These are phyloP conservation scores for Teratosphaeriaceae sp. DNA, from an alignment of 2,329 filamentous ascomycete genomes.

Conservation along the genomic window DNA sequence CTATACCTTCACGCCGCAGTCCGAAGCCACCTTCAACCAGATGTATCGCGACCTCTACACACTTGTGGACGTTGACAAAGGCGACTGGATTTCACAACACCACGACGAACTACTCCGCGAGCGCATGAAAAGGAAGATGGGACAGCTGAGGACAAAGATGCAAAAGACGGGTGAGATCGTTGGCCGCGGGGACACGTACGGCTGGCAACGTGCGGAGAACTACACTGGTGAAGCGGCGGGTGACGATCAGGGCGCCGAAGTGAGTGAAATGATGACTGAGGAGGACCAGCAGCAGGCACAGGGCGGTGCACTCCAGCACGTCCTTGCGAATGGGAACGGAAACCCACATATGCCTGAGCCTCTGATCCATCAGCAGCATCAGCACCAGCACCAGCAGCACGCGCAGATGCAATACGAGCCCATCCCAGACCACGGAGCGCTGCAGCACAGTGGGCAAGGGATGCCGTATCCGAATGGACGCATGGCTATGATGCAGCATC, in stretches of 20 bases:
- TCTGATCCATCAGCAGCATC: slow-evolving; percentile 9
- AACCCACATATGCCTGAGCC: background rate
- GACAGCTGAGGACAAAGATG: slow-evolving; percentile 31
- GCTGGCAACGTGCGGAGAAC: slow-evolving; percentile 27
- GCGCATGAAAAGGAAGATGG: slow-evolving; percentile 33
- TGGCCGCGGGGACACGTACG: slow-evolving; percentile 25
- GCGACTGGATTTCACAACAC: slow-evolving; percentile 27
- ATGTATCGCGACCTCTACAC: slow-evolving; percentile 31
- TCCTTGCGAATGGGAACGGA: no score
- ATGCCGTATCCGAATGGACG: slow-evolving; percentile 17
- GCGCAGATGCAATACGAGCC: slow-evolving; percentile 25
- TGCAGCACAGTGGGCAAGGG: slow-evolving; percentile 6
- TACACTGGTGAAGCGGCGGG: slow-evolving; percentile 28
- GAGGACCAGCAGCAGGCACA: background rate
- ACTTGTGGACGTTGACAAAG: slow-evolving; percentile 29
- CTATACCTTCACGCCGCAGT: slow-evolving; percentile 27
- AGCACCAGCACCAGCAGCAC: slow-evolving; percentile 15
- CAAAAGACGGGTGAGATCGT: slow-evolving; percentile 33
- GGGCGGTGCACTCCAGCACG: no score
- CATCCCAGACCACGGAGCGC: slow-evolving; percentile 9
- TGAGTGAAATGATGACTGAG: slow-evolving; percentile 13
- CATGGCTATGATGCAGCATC: slow-evolving; percentile 17
- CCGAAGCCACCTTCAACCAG: slow-evolving; percentile 26
- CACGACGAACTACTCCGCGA: slow-evolving; percentile 32
- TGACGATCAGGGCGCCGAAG: slow-evolving; percentile 21